Evolutionary conservation across 1,139 yeast genomes (phyloP), one percentile per base, ranked within the genome.

Genomic region (Geotrichum phurueaensis): DNA sequence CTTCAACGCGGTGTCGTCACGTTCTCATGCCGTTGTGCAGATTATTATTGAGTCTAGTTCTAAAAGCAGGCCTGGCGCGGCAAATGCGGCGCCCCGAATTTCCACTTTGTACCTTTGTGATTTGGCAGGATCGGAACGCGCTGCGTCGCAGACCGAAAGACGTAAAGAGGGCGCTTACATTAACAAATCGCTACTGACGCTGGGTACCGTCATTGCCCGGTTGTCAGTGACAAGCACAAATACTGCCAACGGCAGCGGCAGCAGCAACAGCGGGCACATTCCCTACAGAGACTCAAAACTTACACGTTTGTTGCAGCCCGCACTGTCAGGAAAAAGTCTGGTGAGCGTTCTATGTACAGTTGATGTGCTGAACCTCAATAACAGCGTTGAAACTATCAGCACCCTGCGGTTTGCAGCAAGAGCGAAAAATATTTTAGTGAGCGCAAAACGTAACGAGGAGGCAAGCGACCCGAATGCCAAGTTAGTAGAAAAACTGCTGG

Each of bases 121-220:
- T 75, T 80, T 94, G 69, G 99, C 99, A 0, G 99, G 99, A 25
- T 88, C 96, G 20, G 99, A 94, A 73, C 81, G 89, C 61, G 98
- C 97, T 0, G 86, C 96, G 0, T 81, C 87, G 1, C 90, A 91
- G 69, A 75, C 80, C 0, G 97, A 86, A 68, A 81, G 98, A 68
- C 78, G 97, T 62, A 89, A 90, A 72, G 98, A 94, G 75, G 98
- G 98, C 23, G 83, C 97, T 0, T 92, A 81, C 70, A 94, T 94
- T 70, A 94, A 94, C 76, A 89, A 90, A 71, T 91, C 97, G 0
- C 79, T 92, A 53, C 77, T 94, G 62, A 96, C 98, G 0, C 79
- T 92, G 59, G 91, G 97, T 10, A 89, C 96, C 0, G 97, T 92
- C 20, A 90, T 92, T 60, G 84, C 95, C 43, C 85, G 89, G 66